Evolutionary conservation across 495 filamentous ascomycete genomes (phyloP), one percentile per base, ranked within the genome.

Genomic region (Geoglossum glabrum): DNA sequence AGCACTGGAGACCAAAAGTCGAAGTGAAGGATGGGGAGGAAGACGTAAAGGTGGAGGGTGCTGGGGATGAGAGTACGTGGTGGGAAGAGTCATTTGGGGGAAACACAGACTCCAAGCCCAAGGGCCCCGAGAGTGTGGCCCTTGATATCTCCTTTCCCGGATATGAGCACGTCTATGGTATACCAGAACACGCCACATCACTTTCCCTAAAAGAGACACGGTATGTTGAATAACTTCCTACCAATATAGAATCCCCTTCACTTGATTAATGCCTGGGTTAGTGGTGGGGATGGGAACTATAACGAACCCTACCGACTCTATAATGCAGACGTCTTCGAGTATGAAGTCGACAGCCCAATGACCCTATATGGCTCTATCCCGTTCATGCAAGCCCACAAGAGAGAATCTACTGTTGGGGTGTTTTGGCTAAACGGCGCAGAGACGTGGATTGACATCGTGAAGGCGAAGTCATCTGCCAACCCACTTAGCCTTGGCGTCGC

Each of bases 381-480:
- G 21, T 82, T 95, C 62, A 94, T 98, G 88, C 90, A 96, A 69
- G 92, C 92, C 19, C 90, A 96, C 62, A 83, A 84, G 64, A 90
- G 92, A 67, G 80, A 83, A 64, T 96, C 90, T 0, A 92, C 88
- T 8, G 89, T 96, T 54, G 93, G 88, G 56, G 85, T 98, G n/a
- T 95, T 98, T 70, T 98, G 92, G 92, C 76, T 98, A 54, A 97
- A 96, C 67, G 86, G 87, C 45, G 92, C 92, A 2, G 92, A 98
- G 70, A 97, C 90, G 3, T 98, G 92, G 92, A 72, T 98, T 55
- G 92, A 98, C 69, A 84, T 98, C 60, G 79, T 83, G 64, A 97
- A 96, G 70, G 67, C 74, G n/a, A 87, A 83, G 63, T 74, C 76
- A 31, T 76, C 80, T 30, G 75, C 73, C 59, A 97, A 94, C 62